phyloP scores from a whole-genome alignment of 768 basidiomycete species.

The Pisolithus tinctorius region DNA sequence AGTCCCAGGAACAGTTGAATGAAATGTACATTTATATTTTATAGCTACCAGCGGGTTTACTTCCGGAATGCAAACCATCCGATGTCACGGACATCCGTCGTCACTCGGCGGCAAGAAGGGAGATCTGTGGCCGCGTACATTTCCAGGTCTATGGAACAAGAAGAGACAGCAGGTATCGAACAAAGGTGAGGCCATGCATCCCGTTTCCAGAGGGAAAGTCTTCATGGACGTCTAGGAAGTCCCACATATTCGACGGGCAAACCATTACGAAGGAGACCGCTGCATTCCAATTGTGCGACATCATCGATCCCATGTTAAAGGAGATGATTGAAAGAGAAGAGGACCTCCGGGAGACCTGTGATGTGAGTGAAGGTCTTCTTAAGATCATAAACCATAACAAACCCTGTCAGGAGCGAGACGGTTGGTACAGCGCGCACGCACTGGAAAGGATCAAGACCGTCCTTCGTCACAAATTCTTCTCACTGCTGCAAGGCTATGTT shows the following conservation, averaged over 20 bases:
- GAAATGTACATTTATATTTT: slow-evolving; percentile 3
- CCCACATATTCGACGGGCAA: slow-evolving; percentile 87
- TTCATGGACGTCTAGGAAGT: slow-evolving; percentile 37
- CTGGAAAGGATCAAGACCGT: slow-evolving; percentile 82
- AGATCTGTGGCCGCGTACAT: slow-evolving; percentile 20
- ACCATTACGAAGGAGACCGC: slow-evolving; percentile 78
- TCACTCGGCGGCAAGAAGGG: slow-evolving; percentile 52
- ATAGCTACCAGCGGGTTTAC: slow-evolving; percentile 86
- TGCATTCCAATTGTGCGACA: slow-evolving; percentile 92
- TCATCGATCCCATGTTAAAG: slow-evolving; percentile 77
- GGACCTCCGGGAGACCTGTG: slow-evolving; percentile 62
- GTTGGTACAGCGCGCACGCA: slow-evolving; percentile 78
- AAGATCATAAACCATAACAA: not conserved
- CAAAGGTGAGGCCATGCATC: slow-evolving; percentile 20
- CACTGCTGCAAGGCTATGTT: slow-evolving; percentile 62
- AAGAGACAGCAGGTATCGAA: slow-evolving; percentile 25
- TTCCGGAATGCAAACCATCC: slow-evolving; percentile 86
- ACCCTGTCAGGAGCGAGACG: slow-evolving; percentile 61
- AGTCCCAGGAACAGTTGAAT: slow-evolving; percentile 21
- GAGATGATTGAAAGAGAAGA: slow-evolving; percentile 72
- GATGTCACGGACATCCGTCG: slow-evolving; percentile 70
- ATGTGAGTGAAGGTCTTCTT: slow-evolving; percentile 43
- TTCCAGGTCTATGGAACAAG: slow-evolving; percentile 26
- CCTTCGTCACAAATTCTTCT: slow-evolving; percentile 80
- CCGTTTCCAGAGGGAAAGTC: not conserved